phyloP scores from a whole-genome alignment of 2,329 filamentous ascomycete species.

The Colletotrichum salicis region DNA sequence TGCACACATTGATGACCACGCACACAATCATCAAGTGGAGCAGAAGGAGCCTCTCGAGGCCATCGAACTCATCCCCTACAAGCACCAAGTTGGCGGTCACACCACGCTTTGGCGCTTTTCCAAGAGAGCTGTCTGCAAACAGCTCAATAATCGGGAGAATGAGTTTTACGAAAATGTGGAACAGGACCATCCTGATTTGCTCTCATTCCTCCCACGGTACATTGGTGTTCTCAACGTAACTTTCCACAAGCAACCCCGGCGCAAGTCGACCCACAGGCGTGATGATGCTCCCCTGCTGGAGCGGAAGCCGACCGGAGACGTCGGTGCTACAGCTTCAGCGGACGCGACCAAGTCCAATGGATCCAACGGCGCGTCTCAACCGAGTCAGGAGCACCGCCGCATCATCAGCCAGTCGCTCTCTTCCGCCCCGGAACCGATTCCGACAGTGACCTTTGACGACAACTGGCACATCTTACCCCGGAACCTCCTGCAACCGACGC shows the following conservation, averaged over 20 bases:
- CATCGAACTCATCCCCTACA: constrained; percentile 95
- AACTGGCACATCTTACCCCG: constrained; percentile 93
- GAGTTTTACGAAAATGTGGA: constrained; percentile 99
- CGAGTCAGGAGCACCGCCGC: constrained; percentile 47
- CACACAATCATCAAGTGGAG: constrained; percentile 61
- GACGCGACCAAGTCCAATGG: constrained; percentile 17
- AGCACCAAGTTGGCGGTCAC: constrained; percentile 96
- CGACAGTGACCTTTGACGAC: constrained; percentile 92
- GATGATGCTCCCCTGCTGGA: constrained; percentile 52
- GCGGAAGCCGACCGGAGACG: constrained; percentile 37
- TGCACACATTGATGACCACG: constrained; percentile 56
- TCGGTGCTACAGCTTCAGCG: neutral
- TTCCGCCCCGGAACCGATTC: constrained; percentile 72
- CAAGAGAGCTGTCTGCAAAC: constrained; percentile 93
- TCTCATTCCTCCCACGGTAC: constrained; percentile 94
- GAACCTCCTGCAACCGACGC: constrained; percentile 76
- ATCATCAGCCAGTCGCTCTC: constrained; percentile 81
- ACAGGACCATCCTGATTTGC: constrained; percentile 85
- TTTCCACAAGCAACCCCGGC: constrained; percentile 84
- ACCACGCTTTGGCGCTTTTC: constrained; percentile 97
- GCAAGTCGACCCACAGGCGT: constrained; percentile 64
- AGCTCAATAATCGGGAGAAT: constrained; percentile 97
- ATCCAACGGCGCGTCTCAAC: constrained; percentile 10
- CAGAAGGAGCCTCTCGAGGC: constrained; percentile 79
- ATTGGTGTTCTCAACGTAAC: constrained; percentile 98